Base-by-base conservation (phyloP, 192 early-diverging fungal species). In the Gryganskiella cystojenkinii region DNA sequence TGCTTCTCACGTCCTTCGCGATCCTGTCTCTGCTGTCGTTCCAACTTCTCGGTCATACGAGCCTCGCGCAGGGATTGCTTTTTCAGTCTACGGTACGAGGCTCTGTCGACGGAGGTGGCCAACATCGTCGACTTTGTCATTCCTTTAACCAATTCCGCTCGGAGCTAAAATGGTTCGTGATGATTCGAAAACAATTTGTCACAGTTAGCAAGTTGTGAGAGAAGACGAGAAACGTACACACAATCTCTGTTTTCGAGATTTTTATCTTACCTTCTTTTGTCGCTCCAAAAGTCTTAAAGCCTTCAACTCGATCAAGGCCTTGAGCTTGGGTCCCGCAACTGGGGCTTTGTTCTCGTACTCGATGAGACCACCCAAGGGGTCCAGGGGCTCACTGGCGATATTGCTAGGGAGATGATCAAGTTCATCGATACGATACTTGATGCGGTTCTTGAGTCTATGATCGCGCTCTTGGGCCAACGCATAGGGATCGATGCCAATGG, bases 301-400 rank as follows among this genome's bases (percentile, higher is more conserved):
- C 81, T 97, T 98, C 68, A 97, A 82, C 85, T 99, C 97, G 55
- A 96, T 93, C 10, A 95, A 70, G 11, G 93, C 92, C 58, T 88
- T 85, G 2, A 97, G 66, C 62, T 96, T 94, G 25, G 85, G 71
- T 55, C 87, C 86, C 11, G 83, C 56, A 0, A 54, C 42, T 14
- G 72, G 75, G 11, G 56, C 71, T 33, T 71, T 71, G 61, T 80
- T 81, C 45, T 74, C 70, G 35, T 70, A 53, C 25, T 62, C 60
- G 11, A 78, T 62, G 15, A 60, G 72, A 3, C 67, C 69, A 14
- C 53, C 65, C 27, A 60, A 76, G 6, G 73, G 65, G 20, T 76
- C 53, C 19, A 73, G 33, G 13, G 76, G n/a, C 65, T 89, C 88
- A 70, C 90, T 89, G 33, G 88, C 74, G 31, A 94, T 67, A 52